A percentile compares a stretch with the other conserved stretches of the same genome.
Conservation (phyloP, 139 green algal genomes). For the Asterochloris sp. region DNA sequence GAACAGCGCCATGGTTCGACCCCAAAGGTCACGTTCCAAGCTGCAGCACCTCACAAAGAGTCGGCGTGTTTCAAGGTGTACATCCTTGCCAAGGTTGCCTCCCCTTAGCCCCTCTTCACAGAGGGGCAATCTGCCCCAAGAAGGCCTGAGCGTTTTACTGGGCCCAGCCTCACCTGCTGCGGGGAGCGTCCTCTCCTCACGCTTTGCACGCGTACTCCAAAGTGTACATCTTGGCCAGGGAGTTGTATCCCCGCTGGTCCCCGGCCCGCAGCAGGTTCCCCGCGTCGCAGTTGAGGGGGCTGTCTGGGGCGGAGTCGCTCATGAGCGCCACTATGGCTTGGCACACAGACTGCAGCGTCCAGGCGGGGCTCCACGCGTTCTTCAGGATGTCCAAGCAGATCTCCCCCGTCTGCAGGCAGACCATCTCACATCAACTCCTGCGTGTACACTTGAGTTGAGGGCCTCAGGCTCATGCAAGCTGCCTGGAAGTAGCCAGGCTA, state of each 20-base stretch:
- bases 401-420: constrained; percentile 81
- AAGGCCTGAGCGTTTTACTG: too few species aligned
- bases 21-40: too few species aligned
- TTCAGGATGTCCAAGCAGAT: constrained; percentile 98
- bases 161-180: too few species aligned
- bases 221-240: constrained; percentile 90
- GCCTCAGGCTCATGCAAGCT: background rate
- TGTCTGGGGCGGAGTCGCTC: constrained; percentile 79
- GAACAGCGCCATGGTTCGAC: too few species aligned
- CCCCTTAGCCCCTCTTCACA: too few species aligned
- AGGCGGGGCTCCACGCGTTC: constrained; percentile 90
- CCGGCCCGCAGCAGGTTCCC: constrained; percentile 88
- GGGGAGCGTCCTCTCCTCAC: too few species aligned
- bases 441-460: background rate
- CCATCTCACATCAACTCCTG: background rate
- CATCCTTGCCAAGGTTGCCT: too few species aligned
- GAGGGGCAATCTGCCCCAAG: too few species aligned
- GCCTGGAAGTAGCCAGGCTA: background rate
- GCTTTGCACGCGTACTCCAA: constrained; percentile 50
- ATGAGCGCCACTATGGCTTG: constrained; percentile 88
- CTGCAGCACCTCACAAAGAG: too few species aligned
- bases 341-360: constrained; percentile 90
- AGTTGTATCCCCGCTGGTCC: constrained; percentile 82
- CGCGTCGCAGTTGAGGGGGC: constrained; percentile 92
- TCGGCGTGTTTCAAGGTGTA: too few species aligned